Evolutionary conservation across 805 yeast genomes (phyloP).

Genomic region (Myxozyma sirexii): DNA sequence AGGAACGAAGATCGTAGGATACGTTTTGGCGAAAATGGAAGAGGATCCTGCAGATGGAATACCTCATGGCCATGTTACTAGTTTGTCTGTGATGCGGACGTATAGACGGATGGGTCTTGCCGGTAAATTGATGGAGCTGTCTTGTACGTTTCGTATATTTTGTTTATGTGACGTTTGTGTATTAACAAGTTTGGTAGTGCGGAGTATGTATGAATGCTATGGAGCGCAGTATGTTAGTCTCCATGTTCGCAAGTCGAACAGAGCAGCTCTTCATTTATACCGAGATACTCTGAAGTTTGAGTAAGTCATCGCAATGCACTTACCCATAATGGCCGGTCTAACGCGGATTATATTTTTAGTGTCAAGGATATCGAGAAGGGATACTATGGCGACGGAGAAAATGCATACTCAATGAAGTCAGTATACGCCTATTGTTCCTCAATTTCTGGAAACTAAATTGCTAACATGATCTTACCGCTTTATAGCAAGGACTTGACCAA

Average conservation of each 20-base stretch:
- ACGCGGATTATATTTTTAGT: conserved; percentile 9
- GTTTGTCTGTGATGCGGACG: conserved; percentile 91
- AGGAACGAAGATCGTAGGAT: conserved; percentile 86
- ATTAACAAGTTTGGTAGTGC: conserved; percentile 48
- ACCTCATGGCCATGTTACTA: conserved; percentile 91
- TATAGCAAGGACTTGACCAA: conserved; percentile 20
- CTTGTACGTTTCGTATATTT: conserved; percentile 41
- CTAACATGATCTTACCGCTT: no score
- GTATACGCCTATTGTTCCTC: conserved; percentile 37
- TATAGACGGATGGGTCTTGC: conserved; percentile 96
- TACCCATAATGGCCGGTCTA: not conserved
- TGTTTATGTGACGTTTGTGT: not conserved
- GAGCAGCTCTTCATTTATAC: conserved; percentile 92
- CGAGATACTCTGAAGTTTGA: conserved; percentile 82
- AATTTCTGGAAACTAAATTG: no score
- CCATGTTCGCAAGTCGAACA: conserved; percentile 90
- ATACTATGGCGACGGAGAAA: conserved; percentile 97
- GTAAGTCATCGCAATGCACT: conserved; percentile 21
- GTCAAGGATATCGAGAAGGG: conserved; percentile 78
- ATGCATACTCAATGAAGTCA: conserved; percentile 93
- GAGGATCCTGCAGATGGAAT: conserved; percentile 61
- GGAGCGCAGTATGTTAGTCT: conserved; percentile 81
- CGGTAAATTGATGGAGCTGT: conserved; percentile 84
- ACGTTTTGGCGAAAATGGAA: conserved; percentile 94
- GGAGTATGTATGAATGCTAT: conserved; percentile 78